Evolutionary conservation across 805 yeast species (phyloP).

Genomic region (Starmerella bombicola): DNA sequence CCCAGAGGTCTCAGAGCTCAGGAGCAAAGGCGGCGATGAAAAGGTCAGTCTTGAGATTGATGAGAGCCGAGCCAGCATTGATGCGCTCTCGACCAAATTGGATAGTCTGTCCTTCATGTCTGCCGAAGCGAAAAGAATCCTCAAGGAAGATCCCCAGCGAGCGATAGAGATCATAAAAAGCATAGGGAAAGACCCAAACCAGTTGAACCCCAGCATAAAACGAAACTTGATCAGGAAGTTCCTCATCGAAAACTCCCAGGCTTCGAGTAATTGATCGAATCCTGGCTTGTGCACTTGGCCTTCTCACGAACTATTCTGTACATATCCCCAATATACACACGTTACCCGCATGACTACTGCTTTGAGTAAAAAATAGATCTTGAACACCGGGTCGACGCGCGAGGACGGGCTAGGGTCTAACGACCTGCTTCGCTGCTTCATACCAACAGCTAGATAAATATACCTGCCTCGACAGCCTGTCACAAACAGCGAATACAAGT

Average conservation of each 20-base stretch:
- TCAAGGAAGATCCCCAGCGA: constrained; percentile 29
- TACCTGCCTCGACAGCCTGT: too few species aligned
- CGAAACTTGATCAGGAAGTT: constrained; percentile 65
- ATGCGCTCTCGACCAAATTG: constrained; percentile 29
- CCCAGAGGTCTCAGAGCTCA: constrained; percentile 19
- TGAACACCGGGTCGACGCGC: too few species aligned
- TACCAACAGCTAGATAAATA: too few species aligned
- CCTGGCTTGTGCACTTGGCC: too few species aligned
- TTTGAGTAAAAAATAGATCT: too few species aligned
- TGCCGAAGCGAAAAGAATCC: constrained; percentile 24
- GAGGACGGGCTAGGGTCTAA: too few species aligned
- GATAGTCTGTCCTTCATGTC: constrained; percentile 19
- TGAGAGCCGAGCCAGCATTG: constrained; percentile 30
- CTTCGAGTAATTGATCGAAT: too few species aligned
- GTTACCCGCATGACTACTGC: too few species aligned
- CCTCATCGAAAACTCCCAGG: constrained; percentile 5
- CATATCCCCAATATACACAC: too few species aligned
- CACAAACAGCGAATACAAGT: too few species aligned
- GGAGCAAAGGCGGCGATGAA: neutral
- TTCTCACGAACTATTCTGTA: too few species aligned
- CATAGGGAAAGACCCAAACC: constrained; percentile 33
- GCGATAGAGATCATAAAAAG: constrained; percentile 30
- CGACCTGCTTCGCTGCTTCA: too few species aligned
- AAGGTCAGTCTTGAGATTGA: constrained; percentile 33
- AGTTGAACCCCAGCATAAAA: constrained; percentile 40